Evolutionary conservation across 306 rosid genomes (phyloP), one percentile per base, ranked within the genome.

Genomic region (Malus sieversii): DNA sequence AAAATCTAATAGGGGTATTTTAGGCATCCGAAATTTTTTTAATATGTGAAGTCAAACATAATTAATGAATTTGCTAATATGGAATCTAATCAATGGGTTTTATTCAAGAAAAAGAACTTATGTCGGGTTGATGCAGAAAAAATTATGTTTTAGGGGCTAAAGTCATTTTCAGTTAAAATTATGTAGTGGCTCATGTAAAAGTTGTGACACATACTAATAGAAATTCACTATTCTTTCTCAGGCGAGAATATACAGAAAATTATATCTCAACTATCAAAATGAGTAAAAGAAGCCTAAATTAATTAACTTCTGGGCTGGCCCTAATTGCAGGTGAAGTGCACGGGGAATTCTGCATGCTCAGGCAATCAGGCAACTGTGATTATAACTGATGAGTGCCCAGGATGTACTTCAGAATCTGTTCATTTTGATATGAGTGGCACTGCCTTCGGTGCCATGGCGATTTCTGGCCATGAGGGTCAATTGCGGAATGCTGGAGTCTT

Each of bases 401-500:
- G 87, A 4, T 91, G 96, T 53, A 85, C 82, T 7, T 75, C 89
- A 5, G 78, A 86, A 35, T 6, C 83, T 6, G 84, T 77, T 83
- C 96, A 88, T 66, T 94, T 94, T 68, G 98, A 94, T 77, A 77
- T 94, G 74, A 94, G 98, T 44, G 97, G 97, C 20, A 80, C 69
- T 62, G 90, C 98, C 22, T 91, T 91, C 72, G 93, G 97, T 11
- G 90, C 95, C 84, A 90, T 94, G 98, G 98, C 98, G 8, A 10
- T 18, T 46, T 71, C 90, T 14, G 92, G 95, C 7, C 71, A 75
- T 14, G 88, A 75, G 27, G 72, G 66, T 27, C 60, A 73, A 58
- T 83, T 94, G 1, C 91, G 90, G 13, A 51, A 85, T 19, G 92
- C 88, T 10, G 96, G 96, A 6, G 72, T 48, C 25, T 64, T 91